These are phyloP conservation scores for Macrophomina phaseolina DNA, from an alignment of 2,329 filamentous ascomycete genomes.

Conservation along the genomic window DNA sequence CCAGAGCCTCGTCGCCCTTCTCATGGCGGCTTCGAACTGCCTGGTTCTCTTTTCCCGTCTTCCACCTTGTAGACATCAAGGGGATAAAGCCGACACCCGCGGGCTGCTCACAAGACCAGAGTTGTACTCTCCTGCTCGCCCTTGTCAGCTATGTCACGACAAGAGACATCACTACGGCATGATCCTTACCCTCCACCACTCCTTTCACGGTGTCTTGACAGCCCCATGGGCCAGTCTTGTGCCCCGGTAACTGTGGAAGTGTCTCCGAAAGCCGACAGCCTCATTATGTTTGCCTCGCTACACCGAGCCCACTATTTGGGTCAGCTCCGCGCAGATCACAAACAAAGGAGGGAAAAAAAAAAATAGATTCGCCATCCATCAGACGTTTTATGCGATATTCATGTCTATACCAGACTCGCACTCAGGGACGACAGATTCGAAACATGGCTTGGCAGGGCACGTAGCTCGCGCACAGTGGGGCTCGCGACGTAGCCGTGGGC, in stretches of 20 bases:
- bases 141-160: too few species aligned
- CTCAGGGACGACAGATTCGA: background rate
- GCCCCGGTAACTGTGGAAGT: background rate
- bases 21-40: too few species aligned
- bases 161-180: background rate
- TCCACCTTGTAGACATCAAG: too few species aligned
- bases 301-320: background rate
- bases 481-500: background rate
- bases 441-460: background rate
- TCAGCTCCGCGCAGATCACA: background rate
- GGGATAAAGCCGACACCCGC: too few species aligned
- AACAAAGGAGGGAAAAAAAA: too few species aligned
- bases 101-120: too few species aligned
- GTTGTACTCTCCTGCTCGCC: too few species aligned
- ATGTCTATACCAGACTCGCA: too few species aligned
- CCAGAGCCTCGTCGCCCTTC: too few species aligned
- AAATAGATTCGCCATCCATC: too few species aligned
- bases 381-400: too few species aligned
- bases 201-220: background rate
- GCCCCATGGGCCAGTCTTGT: background rate
- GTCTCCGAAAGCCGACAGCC: constrained; percentile 9
- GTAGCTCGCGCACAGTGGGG: background rate
- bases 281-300: constrained; percentile 13
- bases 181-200: background rate
- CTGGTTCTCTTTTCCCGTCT: too few species aligned